Evolutionary conservation across 805 yeast species (phyloP).

Genomic region (Tetrapisispora namnaoensis): DNA sequence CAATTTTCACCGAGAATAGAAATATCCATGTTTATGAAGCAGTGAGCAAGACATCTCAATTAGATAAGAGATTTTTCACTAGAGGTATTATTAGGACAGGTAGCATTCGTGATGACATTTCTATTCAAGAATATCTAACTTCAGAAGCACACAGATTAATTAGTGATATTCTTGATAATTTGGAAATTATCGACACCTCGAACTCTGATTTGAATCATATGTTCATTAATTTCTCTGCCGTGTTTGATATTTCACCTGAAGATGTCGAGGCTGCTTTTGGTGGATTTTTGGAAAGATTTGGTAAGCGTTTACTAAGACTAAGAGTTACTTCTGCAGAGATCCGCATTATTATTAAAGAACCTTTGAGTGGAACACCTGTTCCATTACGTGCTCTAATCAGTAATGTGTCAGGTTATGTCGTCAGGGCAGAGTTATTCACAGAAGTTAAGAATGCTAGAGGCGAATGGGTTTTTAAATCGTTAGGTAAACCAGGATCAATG

Average conservation of each 20-base stretch:
- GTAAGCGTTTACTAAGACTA: slow-evolving; percentile 92
- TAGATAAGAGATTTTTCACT: slow-evolving; percentile 92
- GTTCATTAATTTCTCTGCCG: slow-evolving; percentile 93
- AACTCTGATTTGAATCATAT: slow-evolving; percentile 96
- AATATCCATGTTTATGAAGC: slow-evolving; percentile 97
- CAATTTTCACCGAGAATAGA: slow-evolving; percentile 91
- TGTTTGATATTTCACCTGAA: slow-evolving; percentile 85
- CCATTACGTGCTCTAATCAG: slow-evolving; percentile 95
- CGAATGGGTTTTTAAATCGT: slow-evolving; percentile 94
- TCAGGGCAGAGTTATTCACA: slow-evolving; percentile 86
- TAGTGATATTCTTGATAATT: slow-evolving; percentile 90
- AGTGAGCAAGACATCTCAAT: slow-evolving; percentile 82
- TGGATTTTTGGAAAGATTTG: slow-evolving; percentile 94
- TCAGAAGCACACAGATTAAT: slow-evolving; percentile 94
- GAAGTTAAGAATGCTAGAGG: slow-evolving; percentile 89
- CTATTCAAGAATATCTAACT: slow-evolving; percentile 86
- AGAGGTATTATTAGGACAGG: slow-evolving; percentile 97
- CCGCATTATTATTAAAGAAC: slow-evolving; percentile 89
- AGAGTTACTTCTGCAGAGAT: slow-evolving; percentile 97
- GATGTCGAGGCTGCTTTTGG: slow-evolving; percentile 98
- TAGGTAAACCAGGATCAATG: slow-evolving; percentile 94
- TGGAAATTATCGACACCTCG: slow-evolving; percentile 88
- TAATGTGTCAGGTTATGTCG: slow-evolving; percentile 95
- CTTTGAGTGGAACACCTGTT: slow-evolving; percentile 77
- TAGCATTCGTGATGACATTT: slow-evolving; percentile 82